Evolutionary conservation across 805 yeast species (phyloP).

Genomic region (Nakazawaea laoshanensis): DNA sequence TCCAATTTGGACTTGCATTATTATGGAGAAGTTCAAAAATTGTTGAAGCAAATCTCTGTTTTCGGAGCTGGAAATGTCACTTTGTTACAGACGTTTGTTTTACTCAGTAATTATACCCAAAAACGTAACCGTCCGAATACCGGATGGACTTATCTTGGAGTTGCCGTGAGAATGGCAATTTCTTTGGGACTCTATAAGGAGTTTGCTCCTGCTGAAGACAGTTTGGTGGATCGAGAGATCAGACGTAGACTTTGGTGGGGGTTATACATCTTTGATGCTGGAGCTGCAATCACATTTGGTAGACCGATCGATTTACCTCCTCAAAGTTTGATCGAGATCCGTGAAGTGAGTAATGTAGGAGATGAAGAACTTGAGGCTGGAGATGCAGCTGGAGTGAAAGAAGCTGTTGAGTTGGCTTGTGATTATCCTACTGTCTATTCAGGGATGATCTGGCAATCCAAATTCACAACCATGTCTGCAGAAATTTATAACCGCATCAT

Average conservation of each 20-base stretch:
- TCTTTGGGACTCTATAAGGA: conserved; percentile 57
- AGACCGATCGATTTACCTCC: conserved; percentile 51
- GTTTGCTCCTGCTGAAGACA: conserved; percentile 22
- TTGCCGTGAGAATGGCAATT: conserved; percentile 59
- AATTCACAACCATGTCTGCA: conserved; percentile 38
- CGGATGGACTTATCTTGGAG: conserved; percentile 60
- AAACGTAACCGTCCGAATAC: conserved; percentile 60
- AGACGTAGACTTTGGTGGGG: conserved; percentile 67
- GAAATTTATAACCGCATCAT: conserved; percentile 39
- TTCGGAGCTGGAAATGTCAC: conserved; percentile 54
- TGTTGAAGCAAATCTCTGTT: conserved; percentile 31
- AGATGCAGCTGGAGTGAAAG: conserved; percentile 13
- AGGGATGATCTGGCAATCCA: conserved; percentile 47
- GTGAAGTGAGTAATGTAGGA: conserved; percentile 40
- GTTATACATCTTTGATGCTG: conserved; percentile 51
- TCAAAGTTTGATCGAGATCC: conserved; percentile 36
- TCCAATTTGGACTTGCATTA: conserved; percentile 45
- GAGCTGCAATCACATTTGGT: conserved; percentile 57
- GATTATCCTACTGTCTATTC: conserved; percentile 48
- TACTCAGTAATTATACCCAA: conserved; percentile 54
- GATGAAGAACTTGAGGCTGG: conserved; percentile 29
- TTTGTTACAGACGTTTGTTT: conserved; percentile 41
- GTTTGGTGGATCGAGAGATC: conserved; percentile 39
- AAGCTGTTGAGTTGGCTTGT: conserved; percentile 14
- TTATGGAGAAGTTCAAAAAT: conserved; percentile 42